Base-by-base conservation (phyloP, 2,329 filamentous ascomycete genomes). In the Beauveria medogensis region DNA sequence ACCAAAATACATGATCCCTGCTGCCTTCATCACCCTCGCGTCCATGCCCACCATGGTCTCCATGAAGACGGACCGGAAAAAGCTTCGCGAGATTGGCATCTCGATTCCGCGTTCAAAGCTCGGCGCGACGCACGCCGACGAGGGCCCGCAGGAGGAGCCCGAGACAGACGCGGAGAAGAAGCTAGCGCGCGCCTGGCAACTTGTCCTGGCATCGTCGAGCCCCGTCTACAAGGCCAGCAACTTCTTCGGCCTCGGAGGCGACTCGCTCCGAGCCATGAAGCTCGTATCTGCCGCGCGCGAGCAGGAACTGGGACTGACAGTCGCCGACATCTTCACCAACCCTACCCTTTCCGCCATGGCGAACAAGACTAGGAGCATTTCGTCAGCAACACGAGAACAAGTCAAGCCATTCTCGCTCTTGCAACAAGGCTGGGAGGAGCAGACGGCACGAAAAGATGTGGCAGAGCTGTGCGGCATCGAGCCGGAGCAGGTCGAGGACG, bases 201-300 rank as follows among this genome's bases (percentile, higher is more conserved):
- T 69, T 53, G 67, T 78, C 1, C 70, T 79, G 1, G 74, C 73
- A 3, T 62, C 66, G 1, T 71, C 74, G 9, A 61, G 67, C 18
- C 69, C 72, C 5, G 64, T 78, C 12, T 71, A 71, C 16, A 67
- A 71, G 2, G 68, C 73, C 8, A 76, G 77, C 65, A 76, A 74
- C 68, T 82, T 81, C 70, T 78, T 81, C 65, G 71, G 70, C 1
- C 70, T 81, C 1, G 79, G 78, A 1, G 79, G 80, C 7, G 80
- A 82, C 68, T 82, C 80, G 0, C 71, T 82, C 2, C 71, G 74
- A n/a, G 79, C 79, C 2, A 82, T 82, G 80, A 77, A 72, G 58
- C 71, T 82, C 3, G 77, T 80, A 1, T 73, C 78, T 1, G 71
- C 73, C 18, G 76, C 78, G 5, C 72, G 77, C 56, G 71, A 70